Evolutionary conservation across 192 early-diverging fungal genomes (phyloP), one percentile per base, ranked within the genome.

Genomic region (Gryganskiella cystojenkinii): DNA sequence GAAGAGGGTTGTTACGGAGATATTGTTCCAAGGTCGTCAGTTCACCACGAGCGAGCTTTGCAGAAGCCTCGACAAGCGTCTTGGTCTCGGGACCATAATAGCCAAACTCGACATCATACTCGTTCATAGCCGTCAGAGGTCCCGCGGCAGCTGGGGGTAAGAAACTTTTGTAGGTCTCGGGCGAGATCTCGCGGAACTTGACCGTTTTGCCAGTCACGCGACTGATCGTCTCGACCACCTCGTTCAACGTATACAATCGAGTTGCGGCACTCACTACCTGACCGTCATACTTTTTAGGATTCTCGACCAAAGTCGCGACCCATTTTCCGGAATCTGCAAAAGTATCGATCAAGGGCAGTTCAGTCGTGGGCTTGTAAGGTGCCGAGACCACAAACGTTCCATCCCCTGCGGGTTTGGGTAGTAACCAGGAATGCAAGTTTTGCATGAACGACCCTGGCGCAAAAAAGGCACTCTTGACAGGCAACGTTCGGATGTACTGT

Each of bases 381-480:
- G 44, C 30, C 11, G n/a, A 34, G n/a, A 66, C 28, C 13, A 22
- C 53, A 30, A 56, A 66, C 15, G 64, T 47, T 13, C 64, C 64
- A 43, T 66, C 53, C 8, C 43, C 64, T 6, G 22, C 27, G 22
- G 28, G 64, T 22, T 66, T 24, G 56, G 64, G 64, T 17, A 54
- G 42, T 9, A 27, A 20, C 9, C 55, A 46, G 30, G 4, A 6
- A 7, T 22, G 2, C n/a, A 45, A 66, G 31, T 56, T 56, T 15
- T 66, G 64, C 64, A 66, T 56, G 35, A 56, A 66, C 17, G 22
- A 20, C 17, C 64, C 42, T 13, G 64, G 64, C 10, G 53, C 20
- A 31, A 66, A 66, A 31, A 66, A 66, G 10, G 64, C 64, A 33
- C 54, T 66, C 25, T 66, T 24, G 64, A 66, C 42, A 34, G 64